These are phyloP conservation scores for Tetrahymena thermophila DNA, from an alignment of 73 alveolate genomes.

Conservation along the genomic window DNA sequence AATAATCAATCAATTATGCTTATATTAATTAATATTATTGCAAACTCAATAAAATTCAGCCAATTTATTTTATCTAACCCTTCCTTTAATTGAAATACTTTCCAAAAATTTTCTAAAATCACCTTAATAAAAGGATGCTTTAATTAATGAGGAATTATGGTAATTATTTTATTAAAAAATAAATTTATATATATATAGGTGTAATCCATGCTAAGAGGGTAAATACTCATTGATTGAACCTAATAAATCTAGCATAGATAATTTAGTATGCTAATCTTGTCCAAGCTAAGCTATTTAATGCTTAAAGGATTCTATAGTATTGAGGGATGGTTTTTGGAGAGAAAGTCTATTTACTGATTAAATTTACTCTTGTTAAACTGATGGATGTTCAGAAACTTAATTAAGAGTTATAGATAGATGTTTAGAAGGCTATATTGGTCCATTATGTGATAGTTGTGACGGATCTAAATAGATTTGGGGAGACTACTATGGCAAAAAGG, in stretches of 20 bases:
- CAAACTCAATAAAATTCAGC: too few species aligned
- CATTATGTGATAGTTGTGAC: background rate
- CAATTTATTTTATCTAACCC: too few species aligned
- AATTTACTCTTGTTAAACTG: background rate
- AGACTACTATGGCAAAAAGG: background rate
- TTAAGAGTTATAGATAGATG: background rate
- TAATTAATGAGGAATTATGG: too few species aligned
- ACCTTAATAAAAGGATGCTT: too few species aligned
- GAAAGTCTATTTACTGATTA: background rate
- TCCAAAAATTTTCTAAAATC: too few species aligned
- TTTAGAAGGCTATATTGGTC: background rate
- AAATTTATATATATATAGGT: background rate
- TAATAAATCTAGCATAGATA: background rate
- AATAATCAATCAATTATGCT: too few species aligned
- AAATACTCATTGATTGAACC: background rate
- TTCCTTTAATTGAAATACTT: too few species aligned
- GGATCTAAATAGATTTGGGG: background rate
- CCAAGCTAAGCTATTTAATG: background rate
- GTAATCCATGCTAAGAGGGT: background rate
- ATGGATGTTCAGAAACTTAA: background rate
- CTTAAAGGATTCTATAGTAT: background rate
- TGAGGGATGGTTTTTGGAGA: background rate
- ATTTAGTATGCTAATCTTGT: background rate
- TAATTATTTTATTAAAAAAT: too few species aligned
- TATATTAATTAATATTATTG: too few species aligned